These are phyloP conservation scores for Taphrina wiesneri DNA, from an alignment of 1,139 yeast genomes.

Conservation along the genomic window DNA sequence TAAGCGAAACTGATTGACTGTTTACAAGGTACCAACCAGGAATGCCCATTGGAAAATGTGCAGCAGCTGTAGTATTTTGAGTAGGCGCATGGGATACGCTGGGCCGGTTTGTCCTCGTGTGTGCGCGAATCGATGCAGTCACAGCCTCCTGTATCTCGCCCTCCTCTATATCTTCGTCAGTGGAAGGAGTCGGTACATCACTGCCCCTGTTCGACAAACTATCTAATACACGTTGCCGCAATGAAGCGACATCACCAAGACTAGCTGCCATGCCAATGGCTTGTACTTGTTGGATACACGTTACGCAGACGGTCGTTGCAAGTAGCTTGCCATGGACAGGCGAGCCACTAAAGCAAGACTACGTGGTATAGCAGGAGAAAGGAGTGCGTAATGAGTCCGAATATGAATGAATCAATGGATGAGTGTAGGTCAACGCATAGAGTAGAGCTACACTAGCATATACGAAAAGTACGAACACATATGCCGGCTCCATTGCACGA, in stretches of 20 bases:
- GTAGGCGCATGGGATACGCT: neutral
- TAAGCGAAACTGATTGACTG: neutral
- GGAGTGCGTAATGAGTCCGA: too few species aligned
- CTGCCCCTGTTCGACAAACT: constrained; percentile 1
- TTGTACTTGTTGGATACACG: neutral
- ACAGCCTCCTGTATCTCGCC: constrained; percentile 13
- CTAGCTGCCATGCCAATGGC: neutral
- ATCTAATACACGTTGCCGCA: constrained; percentile 21
- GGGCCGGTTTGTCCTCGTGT: neutral
- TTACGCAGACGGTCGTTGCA: neutral
- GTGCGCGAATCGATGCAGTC: neutral
- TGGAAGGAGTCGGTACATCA: neutral
- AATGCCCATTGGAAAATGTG: neutral
- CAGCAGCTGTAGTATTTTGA: neutral
- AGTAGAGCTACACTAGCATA: too few species aligned
- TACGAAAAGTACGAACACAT: neutral
- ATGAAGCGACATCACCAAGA: constrained; percentile 1
- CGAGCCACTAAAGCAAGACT: too few species aligned
- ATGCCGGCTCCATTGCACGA: neutral
- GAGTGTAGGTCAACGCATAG: too few species aligned
- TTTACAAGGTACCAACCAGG: constrained; percentile 1
- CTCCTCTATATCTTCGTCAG: constrained; percentile 8
- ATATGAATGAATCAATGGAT: too few species aligned
- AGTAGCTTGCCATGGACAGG: neutral
- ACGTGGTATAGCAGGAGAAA: too few species aligned